phyloP scores from a whole-genome alignment of 129 eudicot genomes.

The Logfia minima region DNA sequence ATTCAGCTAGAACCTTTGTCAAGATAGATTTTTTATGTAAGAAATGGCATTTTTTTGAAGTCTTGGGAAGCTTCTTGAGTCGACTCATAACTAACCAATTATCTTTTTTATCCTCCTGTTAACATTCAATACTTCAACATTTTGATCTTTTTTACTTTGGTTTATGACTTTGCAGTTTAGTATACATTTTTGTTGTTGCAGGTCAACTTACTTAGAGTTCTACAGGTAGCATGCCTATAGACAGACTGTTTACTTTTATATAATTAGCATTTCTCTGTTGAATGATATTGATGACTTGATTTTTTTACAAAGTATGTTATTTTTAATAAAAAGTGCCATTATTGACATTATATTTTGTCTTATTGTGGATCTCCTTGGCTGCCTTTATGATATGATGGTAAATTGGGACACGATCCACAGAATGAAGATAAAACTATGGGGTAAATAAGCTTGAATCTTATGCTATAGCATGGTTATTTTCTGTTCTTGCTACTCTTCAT shows the following conservation, averaged over 20 bases:
- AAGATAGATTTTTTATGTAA: slow-evolving; percentile 37
- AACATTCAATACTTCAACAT: too few relatives aligned
- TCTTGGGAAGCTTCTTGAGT: slow-evolving; percentile 30
- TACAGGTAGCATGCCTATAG: background rate
- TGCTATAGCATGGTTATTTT: too few relatives aligned
- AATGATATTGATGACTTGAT: background rate
- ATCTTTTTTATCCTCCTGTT: too few relatives aligned
- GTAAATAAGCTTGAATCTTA: too few relatives aligned
- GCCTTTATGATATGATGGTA: too few relatives aligned
- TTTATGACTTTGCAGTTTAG: slow-evolving; percentile 9
- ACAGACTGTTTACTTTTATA: background rate
- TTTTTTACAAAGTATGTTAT: too few relatives aligned
- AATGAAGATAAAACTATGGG: too few relatives aligned
- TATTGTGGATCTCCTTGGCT: background rate
- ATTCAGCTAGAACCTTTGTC: slow-evolving; percentile 76
- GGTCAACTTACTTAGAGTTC: background rate
- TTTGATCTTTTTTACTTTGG: background rate
- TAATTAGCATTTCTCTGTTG: background rate
- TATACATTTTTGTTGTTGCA: slow-evolving; percentile 1
- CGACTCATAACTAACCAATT: background rate
- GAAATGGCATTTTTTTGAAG: slow-evolving; percentile 17
- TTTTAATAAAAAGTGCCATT: background rate
- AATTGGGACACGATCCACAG: too few relatives aligned
- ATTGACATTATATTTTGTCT: background rate
- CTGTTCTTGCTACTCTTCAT: too few relatives aligned